Percentiles rank a stretch among this genome's conserved stretches.
phyloP scores from a whole-genome alignment of 1,284 basidiomycete genomes.

The Sanghuangporus sanghuang region DNA sequence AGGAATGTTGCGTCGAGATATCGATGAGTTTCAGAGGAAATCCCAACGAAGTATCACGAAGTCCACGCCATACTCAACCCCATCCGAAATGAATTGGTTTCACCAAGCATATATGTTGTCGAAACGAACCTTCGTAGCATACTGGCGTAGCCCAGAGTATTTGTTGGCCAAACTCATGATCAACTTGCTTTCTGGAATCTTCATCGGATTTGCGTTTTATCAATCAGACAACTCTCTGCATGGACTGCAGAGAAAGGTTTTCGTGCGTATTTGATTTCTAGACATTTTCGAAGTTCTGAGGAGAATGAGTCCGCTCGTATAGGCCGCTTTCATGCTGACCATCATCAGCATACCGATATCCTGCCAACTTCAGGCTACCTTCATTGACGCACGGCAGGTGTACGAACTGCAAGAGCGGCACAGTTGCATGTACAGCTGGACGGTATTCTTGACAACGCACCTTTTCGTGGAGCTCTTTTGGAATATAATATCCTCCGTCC shows the following conservation, averaged over 20 bases:
- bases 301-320: conserved; percentile 31
- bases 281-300: conserved; percentile 29
- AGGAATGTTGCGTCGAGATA: conserved; percentile 27
- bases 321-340: conserved; percentile 25
- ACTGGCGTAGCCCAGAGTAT: conserved; percentile 53
- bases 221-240: conserved; percentile 14
- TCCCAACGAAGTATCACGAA: conserved; percentile 31
- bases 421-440: conserved; percentile 18
- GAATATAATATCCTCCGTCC: conserved; percentile 12
- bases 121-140: conserved; percentile 45
- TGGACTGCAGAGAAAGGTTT: conserved; percentile 16
- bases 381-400: conserved; percentile 27
- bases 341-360: conserved; percentile 31
- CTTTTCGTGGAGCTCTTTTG: conserved; percentile 15
- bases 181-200: conserved; percentile 10
- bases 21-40: conserved; percentile 34
- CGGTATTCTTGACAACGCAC: conserved; percentile 13
- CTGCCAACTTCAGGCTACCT: conserved; percentile 43
- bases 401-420: conserved; percentile 17
- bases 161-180: conserved; percentile 40
- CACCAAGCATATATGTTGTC: conserved; percentile 42
- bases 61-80: conserved; percentile 23
- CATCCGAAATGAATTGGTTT: conserved; percentile 45
- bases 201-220: conserved; percentile 18
- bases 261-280: conserved; percentile 21